Evolutionary conservation across 768 basidiomycete genomes (phyloP).

Genomic region (Termitomyces sp.): DNA sequence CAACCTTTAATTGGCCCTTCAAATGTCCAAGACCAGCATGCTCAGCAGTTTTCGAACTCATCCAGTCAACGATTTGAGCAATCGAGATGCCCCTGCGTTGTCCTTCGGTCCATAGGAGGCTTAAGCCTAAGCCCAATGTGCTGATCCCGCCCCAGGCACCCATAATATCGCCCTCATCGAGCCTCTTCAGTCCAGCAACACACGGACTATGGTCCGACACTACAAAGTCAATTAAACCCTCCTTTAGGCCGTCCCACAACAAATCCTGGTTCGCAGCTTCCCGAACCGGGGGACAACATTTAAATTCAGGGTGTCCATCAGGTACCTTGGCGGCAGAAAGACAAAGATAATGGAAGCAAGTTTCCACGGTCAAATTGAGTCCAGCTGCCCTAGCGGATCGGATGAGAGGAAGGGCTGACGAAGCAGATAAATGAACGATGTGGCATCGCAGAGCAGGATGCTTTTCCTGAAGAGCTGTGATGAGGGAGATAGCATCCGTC

Average conservation of each 20-base stretch:
- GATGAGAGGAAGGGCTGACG: constrained; percentile 76
- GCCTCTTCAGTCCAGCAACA: constrained; percentile 73
- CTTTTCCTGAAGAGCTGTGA: constrained; percentile 59
- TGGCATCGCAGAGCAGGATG: constrained; percentile 79
- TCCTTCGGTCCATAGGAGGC: constrained; percentile 87
- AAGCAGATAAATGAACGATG: constrained; percentile 93
- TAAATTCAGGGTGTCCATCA: constrained; percentile 78
- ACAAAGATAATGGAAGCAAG: constrained; percentile 95
- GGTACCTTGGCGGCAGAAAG: constrained; percentile 75
- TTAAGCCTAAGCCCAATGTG: constrained; percentile 85
- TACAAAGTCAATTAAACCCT: constrained; percentile 86
- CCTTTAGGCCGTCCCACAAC: constrained; percentile 80
- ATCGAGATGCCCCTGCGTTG: constrained; percentile 56
- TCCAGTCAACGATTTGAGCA: constrained; percentile 71
- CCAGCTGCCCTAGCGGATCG: constrained; percentile 64
- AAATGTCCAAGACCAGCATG: constrained; percentile 68
- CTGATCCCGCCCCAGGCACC: constrained; percentile 94
- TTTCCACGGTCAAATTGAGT: constrained; percentile 85
- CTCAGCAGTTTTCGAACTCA: constrained; percentile 66
- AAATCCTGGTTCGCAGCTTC: constrained; percentile 65
- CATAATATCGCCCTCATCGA: constrained; percentile 81
- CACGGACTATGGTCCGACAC: constrained; percentile 98
- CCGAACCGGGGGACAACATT: constrained; percentile 95
- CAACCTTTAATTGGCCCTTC: constrained; percentile 75
- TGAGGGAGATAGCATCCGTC: constrained; percentile 74